These are phyloP conservation scores for Backusella sp. DNA, from an alignment of 192 early-diverging fungal species.

Conservation along the genomic window DNA sequence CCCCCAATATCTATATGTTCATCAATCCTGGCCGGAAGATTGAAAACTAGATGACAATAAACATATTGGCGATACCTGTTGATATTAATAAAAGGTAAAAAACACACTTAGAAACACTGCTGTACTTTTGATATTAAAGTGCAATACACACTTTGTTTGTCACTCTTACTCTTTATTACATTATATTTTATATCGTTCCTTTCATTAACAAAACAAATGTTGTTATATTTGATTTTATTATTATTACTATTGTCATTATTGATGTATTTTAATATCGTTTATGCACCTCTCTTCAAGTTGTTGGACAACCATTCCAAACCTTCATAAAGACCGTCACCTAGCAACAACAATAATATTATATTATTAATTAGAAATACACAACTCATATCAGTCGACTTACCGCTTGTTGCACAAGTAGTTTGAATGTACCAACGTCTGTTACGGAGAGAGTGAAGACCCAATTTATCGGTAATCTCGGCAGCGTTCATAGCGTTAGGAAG, in stretches of 20 bases:
- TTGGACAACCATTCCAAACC: slow-evolving; percentile 91
- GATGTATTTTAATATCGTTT: slow-evolving; percentile 1
- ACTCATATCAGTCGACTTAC: slow-evolving; percentile 21
- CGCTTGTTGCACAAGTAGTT: slow-evolving; percentile 76
- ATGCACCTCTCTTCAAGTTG: slow-evolving; percentile 48
- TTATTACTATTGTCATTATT: not conserved
- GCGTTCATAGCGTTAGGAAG: slow-evolving; percentile 94
- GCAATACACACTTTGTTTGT: not conserved
- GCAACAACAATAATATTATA: not conserved
- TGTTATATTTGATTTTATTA: not conserved
- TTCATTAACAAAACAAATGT: not conserved
- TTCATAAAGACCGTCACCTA: slow-evolving; percentile 95
- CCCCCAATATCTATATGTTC: no score
- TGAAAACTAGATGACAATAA: not conserved
- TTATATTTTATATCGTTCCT: not conserved
- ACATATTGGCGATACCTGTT: not conserved
- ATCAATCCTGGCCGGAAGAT: not conserved
- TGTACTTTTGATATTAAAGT: not conserved
- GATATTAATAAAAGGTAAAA: not conserved
- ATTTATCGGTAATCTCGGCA: slow-evolving; percentile 89
- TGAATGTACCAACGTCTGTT: slow-evolving; percentile 92
- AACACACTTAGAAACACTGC: not conserved
- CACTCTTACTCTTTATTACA: not conserved
- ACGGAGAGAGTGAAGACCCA: slow-evolving; percentile 78
- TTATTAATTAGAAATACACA: not conserved